Evolutionary conservation across 2,329 filamentous ascomycete species (phyloP), one percentile per base, ranked within the genome.

Genomic region (Penicillium sp.): DNA sequence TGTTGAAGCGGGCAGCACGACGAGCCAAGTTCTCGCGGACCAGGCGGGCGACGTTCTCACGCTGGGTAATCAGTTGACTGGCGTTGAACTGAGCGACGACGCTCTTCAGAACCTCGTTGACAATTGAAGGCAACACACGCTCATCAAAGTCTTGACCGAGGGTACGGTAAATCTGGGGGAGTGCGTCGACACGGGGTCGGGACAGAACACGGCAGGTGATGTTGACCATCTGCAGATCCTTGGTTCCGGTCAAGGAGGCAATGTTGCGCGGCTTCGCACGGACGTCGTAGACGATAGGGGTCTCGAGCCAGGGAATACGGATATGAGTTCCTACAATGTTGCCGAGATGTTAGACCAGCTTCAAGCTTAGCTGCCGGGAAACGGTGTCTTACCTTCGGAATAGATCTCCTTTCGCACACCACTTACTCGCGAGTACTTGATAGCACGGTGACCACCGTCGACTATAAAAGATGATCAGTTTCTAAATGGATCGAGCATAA

Each of bases 221-320:
- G 85, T 99, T 99, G 73, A 97, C 94, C 94, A 99, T 99, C 82
- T 99, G 94, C 77, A 99, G 81, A 78, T 99, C 94, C 83, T 99
- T 99, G 71, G 94, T 99, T 67, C 94, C 94, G 56, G 94, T 99
- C 64, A 99, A 85, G 63, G 94, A 97, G 64, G 94, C 90, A 67
- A 99, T 92, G 71, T 96, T 97, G 74, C 94, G 88, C 69, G 94
- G 94, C 82, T 93, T 97, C 56, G 94, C 94, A 78, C 94, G 93
- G 67, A 99, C 94, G 76, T 99, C 93, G 82, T 97, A 99, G 67
- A 92, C 88, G 75, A 99, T 87, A 48, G 94, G 92, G 4, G 92
- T 96, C 79, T 99, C 94, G 77, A 99, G 89, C 94, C 94, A 99
- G 47, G 94, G 94, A 63, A 99, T 87, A 66, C 88, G 87, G 71